Conservation (phyloP, 768 basidiomycete genomes). For the Pulveroboletus sp. region DNA sequence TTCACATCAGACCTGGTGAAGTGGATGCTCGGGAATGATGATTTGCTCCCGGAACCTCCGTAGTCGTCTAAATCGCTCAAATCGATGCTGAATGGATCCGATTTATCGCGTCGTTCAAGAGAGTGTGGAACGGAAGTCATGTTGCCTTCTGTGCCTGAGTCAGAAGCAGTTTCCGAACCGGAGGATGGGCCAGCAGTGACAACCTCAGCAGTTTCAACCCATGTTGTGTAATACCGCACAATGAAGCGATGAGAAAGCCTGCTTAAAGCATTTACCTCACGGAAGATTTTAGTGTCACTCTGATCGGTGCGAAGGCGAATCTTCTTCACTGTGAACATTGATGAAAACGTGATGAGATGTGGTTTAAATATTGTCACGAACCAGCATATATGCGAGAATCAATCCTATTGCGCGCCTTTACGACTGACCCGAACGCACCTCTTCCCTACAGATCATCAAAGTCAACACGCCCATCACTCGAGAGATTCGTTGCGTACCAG, state of each 20-base stretch:
- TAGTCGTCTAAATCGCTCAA: conserved; percentile 59
- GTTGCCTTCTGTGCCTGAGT: conserved; percentile 40
- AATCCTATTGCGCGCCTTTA: conserved; percentile 87
- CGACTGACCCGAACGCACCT: conserved; percentile 91
- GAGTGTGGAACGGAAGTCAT: conserved; percentile 54
- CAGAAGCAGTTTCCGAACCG: conserved; percentile 38
- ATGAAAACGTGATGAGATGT: background rate
- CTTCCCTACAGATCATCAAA: conserved; percentile 51
- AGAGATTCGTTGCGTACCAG: conserved; percentile 40
- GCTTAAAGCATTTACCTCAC: conserved; percentile 88
- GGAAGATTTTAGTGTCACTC: conserved; percentile 81
- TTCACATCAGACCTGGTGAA: conserved; percentile 52
- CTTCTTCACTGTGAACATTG: conserved; percentile 65
- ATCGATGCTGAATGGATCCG: conserved; percentile 62
- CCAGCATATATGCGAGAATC: conserved; percentile 83
- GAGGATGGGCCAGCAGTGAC: conserved; percentile 45
- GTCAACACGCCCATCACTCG: background rate
- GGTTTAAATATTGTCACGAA: conserved; percentile 24
- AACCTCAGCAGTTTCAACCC: conserved; percentile 71
- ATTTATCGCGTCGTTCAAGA: conserved; percentile 37
- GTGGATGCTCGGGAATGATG: conserved; percentile 81
- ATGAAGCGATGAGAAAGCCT: conserved; percentile 84
- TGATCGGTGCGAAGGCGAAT: conserved; percentile 73
- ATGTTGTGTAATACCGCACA: conserved; percentile 87
- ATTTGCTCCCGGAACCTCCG: conserved; percentile 45